Base-by-base conservation (phyloP, 2,329 filamentous ascomycete genomes). In the Xylaria digitata region DNA sequence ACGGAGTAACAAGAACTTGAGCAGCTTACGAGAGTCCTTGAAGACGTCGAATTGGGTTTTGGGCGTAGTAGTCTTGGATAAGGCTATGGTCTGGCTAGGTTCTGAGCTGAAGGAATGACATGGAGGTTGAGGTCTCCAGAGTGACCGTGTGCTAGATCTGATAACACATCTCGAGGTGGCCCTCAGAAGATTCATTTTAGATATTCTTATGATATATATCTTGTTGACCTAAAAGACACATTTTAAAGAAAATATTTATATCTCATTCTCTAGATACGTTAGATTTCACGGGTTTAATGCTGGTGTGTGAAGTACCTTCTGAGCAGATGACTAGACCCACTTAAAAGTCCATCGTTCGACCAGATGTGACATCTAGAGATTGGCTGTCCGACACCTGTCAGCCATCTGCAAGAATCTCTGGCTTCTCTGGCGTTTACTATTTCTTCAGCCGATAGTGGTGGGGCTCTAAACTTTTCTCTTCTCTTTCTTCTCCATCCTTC, bases 401-500 rank as follows among this genome's bases (percentile, higher is more conserved):
- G 19, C 1, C 65, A 67, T 11, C 55, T 67, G 65, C 1, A 7
- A 2, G 5, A 23, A 45, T 23, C 43, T 40, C 2, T 30, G 6
- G 15, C 61, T 61, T 57, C 49, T 63, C 63, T 30, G 21, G 26
- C 43, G 23, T 19, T 55, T 32, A 61, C 49, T 69, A 69, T 70
- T 65, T 70, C 62, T 74, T 63, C 42, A n/a, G 57, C 62, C 21
- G 11, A 43, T n/a, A 53, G 34, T 49, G 64, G 64, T 57, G 30
- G 65, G 73, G 72, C 75, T 75, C 46, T 77, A 60, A 68, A 72
- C 78, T 79, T 79, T 69, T 68, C 74, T 80, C 74, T 74, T 80
- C 80, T 78, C 81, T 85, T 86, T 84, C 82, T 83, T 89, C 87
- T 91, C 89, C 87, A 95, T 93, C 94, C 93, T 97, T 97, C 94